Conservation (phyloP, 331 rosid genomes). For the Arachis monticola region DNA sequence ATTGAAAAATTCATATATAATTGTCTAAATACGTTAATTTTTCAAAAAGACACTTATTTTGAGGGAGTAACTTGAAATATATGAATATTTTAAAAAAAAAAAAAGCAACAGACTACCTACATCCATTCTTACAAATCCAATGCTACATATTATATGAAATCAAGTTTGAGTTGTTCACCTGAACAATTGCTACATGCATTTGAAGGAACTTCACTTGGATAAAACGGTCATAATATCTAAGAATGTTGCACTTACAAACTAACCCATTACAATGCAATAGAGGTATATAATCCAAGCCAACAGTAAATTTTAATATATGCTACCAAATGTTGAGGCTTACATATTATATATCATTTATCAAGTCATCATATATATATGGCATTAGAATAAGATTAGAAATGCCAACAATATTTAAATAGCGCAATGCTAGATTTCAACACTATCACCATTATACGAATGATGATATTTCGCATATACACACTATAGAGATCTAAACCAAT, state of each 20-base stretch:
- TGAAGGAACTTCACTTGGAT: background rate
- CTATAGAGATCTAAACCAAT: background rate
- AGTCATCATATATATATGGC: background rate
- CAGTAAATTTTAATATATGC: background rate
- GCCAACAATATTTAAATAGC: background rate
- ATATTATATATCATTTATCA: background rate
- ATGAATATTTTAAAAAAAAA: background rate
- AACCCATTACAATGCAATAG: background rate
- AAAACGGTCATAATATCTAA: background rate
- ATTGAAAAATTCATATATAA: background rate
- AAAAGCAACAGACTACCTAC: too few species aligned
- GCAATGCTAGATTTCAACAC: background rate
- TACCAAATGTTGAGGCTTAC: background rate
- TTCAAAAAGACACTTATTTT: too few species aligned
- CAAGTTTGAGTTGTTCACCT: background rate
- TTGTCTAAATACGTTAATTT: too few species aligned
- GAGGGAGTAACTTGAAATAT: too few species aligned
- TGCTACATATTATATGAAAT: conserved; percentile 3
- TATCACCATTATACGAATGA: background rate
- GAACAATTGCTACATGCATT: background rate
- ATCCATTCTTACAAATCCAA: background rate
- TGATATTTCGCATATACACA: background rate
- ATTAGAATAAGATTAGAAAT: background rate
- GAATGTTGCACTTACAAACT: conserved; percentile 9
- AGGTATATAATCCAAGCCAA: background rate